Conservation (phyloP, 345 rosid species). For the Alliaria petiolata region DNA sequence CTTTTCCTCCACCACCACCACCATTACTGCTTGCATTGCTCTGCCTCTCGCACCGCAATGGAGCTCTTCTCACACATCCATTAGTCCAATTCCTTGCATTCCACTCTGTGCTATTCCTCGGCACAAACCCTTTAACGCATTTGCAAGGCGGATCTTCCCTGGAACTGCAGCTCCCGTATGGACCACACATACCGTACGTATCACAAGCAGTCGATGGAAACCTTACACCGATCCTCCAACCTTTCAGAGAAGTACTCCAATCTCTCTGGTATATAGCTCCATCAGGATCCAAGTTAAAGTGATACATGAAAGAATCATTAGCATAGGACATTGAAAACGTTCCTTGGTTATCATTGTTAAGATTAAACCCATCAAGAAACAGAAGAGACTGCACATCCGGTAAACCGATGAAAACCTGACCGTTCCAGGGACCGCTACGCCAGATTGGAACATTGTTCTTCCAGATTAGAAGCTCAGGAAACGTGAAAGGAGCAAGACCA, state of each 20-base stretch:
- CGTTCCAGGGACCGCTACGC: conserved; percentile 67
- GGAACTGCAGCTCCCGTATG: conserved; percentile 36
- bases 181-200: conserved; percentile 49
- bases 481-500: conserved; percentile 25
- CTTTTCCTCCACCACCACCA: conserved; percentile 14
- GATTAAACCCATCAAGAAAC: conserved; percentile 28
- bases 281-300: conserved; percentile 27
- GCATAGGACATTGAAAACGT: conserved; percentile 1
- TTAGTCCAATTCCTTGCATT: conserved; percentile 33
- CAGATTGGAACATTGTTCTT: conserved; percentile 36
- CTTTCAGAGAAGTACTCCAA: conserved; percentile 12
- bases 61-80: conserved; percentile 45
- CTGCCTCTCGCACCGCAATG: conserved; percentile 31
- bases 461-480: conserved; percentile 44
- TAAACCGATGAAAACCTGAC: conserved; percentile 39
- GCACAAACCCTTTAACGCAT: conserved; percentile 51
- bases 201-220: conserved; percentile 32
- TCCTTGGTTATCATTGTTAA: conserved; percentile 28
- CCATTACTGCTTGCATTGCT: conserved; percentile 8
- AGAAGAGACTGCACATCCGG: conserved; percentile 26
- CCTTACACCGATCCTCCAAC: neutral
- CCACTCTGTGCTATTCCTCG: conserved; percentile 44
- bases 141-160: conserved; percentile 39
- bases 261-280: conserved; percentile 24
- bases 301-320: neutral